Evolutionary conservation across 768 basidiomycete species (phyloP).

Genomic region (Suillus alpinus): DNA sequence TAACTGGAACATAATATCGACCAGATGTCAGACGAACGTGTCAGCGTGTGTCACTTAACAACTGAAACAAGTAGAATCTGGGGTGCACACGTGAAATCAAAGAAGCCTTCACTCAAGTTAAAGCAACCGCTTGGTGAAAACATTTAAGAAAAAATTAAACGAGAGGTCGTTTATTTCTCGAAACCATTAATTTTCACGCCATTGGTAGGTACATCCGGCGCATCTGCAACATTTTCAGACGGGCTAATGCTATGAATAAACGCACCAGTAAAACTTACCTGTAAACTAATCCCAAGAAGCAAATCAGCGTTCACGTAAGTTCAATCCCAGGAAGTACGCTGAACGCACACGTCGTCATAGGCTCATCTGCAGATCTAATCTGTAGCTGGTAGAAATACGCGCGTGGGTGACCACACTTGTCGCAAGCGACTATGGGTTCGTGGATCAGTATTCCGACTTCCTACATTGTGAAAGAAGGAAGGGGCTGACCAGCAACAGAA

Average conservation of each 20-base stretch:
- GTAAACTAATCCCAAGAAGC: not conserved
- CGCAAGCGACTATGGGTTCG: slow-evolving; percentile 42
- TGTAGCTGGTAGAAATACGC: slow-evolving; percentile 97
- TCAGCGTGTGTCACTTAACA: not conserved
- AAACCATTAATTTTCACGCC: slow-evolving; percentile 58
- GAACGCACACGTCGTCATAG: slow-evolving; percentile 55
- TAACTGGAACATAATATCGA: not conserved
- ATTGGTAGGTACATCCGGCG: slow-evolving; percentile 61
- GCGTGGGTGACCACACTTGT: slow-evolving; percentile 67
- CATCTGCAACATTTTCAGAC: slow-evolving; percentile 40
- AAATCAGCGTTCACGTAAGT: not conserved
- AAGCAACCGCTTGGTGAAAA: not conserved
- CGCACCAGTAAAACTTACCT: not conserved
- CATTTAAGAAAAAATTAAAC: not conserved
- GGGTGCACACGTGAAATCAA: not conserved
- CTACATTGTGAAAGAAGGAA: not conserved
- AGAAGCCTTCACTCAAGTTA: not conserved
- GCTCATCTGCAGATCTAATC: slow-evolving; percentile 90
- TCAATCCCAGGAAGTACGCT: not conserved
- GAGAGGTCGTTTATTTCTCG: not conserved
- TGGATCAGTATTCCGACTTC: not conserved
- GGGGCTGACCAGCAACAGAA: slow-evolving; percentile 63
- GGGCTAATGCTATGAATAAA: not conserved
- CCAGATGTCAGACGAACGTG: not conserved
- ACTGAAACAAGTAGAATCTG: not conserved